Evolutionary conservation across 108 stramenopile species (phyloP).

Genomic region (Nitzschia inconspicua): DNA sequence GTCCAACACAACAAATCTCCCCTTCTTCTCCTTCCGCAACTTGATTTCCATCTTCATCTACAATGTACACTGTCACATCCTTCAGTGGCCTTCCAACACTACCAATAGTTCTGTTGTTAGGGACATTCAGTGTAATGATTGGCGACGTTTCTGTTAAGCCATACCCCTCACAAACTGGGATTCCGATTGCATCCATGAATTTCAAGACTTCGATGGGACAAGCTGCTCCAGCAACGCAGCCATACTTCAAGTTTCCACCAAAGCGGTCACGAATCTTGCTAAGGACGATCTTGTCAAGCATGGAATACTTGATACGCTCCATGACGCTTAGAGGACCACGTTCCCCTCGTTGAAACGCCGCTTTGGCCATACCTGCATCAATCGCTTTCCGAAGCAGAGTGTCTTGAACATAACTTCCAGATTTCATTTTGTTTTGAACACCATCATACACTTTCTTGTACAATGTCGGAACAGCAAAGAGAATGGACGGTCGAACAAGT

Average conservation of each 20-base stretch:
- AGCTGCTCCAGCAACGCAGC: constrained; percentile 88
- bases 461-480: constrained; percentile 90
- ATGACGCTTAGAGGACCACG: constrained; percentile 33
- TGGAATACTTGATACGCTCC: constrained; percentile 38
- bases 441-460: constrained; percentile 92
- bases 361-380: constrained; percentile 51
- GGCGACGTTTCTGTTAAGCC: constrained; percentile 93
- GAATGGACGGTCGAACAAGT: constrained; percentile 68
- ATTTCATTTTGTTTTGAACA: constrained; percentile 75
- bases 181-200: constrained; percentile 91
- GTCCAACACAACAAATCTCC: constrained; percentile 81
- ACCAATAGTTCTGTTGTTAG: constrained; percentile 56
- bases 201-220: constrained; percentile 77
- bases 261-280: constrained; percentile 83
- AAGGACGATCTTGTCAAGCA: constrained; percentile 74
- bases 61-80: constrained; percentile 63
- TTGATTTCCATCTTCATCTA: constrained; percentile 60
- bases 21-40: constrained; percentile 76
- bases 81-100: constrained; percentile 65
- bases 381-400: constrained; percentile 68
- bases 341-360: constrained; percentile 34
- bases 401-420: constrained; percentile 46
- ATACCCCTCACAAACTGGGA: constrained; percentile 86
- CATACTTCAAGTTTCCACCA: constrained; percentile 75
- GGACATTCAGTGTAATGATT: constrained; percentile 71